Evolutionary conservation across 2,329 filamentous ascomycete species (phyloP), one percentile per base, ranked within the genome.

Genomic region (Cyphellophora europaea): DNA sequence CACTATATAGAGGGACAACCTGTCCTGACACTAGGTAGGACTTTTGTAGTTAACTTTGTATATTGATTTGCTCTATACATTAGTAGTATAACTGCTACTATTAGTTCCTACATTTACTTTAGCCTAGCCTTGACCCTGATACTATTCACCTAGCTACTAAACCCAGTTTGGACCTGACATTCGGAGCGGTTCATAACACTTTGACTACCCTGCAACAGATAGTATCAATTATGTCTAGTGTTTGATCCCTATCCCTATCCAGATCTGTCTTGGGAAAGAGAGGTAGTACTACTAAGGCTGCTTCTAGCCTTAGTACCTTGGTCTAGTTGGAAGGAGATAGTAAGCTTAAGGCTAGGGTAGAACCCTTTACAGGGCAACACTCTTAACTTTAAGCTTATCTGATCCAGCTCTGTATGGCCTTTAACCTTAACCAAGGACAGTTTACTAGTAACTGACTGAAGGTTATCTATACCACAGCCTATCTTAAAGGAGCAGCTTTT

Each of bases 371-470:
- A 8, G 21, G 21, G n/a, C 8, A 25, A 8, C 21, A 25, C 8
- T 8, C 21, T 25, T 8, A 25, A 25, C 21, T 25, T n/a, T n/a
- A 25, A 25, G 21, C 21, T n/a, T 25, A 8, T n/a, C 21, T 25
- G n/a, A n/a, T 25, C 21, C n/a, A 25, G n/a, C 21, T 25, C 21
- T 25, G n/a, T 25, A 25, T 25, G n/a, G 21, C 21, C 21, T 25
- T 25, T n/a, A 25, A 8, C n/a, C 21, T 25, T 8, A n/a, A 25
- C 8, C 8, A 8, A 8, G n/a, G 21, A 8, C n/a, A 25, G n/a
- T 25, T 25, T n/a, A 8, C 21, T 25, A 25, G n/a, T n/a, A 25
- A 25, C 21, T n/a, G n/a, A 25, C 8, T n/a, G 8, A 25, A 25
- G 21, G 21, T 25, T 8, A 25, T 25, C 21, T 25, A 8, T 25